Conservation (phyloP, 768 basidiomycete species). For the Suillus subalutaceus region DNA sequence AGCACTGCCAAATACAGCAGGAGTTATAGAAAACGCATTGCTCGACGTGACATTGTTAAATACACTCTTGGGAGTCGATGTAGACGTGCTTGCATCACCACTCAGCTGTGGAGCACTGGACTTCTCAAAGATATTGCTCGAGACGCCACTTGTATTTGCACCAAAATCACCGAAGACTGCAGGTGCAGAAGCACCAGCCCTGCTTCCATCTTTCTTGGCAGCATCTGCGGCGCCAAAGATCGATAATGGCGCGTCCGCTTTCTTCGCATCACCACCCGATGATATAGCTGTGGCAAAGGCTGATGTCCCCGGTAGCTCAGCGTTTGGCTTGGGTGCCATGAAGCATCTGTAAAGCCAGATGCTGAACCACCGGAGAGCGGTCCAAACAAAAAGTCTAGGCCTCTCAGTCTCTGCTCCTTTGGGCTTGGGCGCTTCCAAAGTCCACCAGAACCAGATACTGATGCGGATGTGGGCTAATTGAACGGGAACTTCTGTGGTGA, state of each 20-base stretch:
- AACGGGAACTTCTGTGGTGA: conserved; percentile 7
- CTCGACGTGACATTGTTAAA: conserved; percentile 19
- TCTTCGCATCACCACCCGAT: conserved; percentile 25
- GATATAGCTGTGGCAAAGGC: conserved; percentile 23
- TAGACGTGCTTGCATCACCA: conserved; percentile 21
- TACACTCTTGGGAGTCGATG: conserved; percentile 22
- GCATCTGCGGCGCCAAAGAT: conserved; percentile 31
- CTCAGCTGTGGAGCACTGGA: conserved; percentile 18
- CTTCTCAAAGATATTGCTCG: conserved; percentile 21
- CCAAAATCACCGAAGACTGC: conserved; percentile 27
- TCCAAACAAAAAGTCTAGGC: conserved; percentile 30
- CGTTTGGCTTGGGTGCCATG: conserved; percentile 18
- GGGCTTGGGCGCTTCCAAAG: conserved; percentile 18
- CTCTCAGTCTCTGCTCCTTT: conserved; percentile 13
- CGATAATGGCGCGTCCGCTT: conserved; percentile 32
- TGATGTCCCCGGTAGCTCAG: conserved; percentile 19
- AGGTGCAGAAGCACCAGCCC: conserved; percentile 15
- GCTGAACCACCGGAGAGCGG: conserved; percentile 14
- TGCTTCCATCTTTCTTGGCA: conserved; percentile 5
- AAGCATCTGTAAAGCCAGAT: conserved; percentile 9
- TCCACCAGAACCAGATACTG: not conserved
- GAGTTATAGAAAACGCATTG: conserved; percentile 17
- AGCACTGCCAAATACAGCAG: conserved; percentile 18
- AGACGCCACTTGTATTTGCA: too few relatives aligned
- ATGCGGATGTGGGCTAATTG: not conserved